Evolutionary conservation across 371 early-diverging fungal genomes (phyloP).

Genomic region (Dinochytrium kinnereticum): DNA sequence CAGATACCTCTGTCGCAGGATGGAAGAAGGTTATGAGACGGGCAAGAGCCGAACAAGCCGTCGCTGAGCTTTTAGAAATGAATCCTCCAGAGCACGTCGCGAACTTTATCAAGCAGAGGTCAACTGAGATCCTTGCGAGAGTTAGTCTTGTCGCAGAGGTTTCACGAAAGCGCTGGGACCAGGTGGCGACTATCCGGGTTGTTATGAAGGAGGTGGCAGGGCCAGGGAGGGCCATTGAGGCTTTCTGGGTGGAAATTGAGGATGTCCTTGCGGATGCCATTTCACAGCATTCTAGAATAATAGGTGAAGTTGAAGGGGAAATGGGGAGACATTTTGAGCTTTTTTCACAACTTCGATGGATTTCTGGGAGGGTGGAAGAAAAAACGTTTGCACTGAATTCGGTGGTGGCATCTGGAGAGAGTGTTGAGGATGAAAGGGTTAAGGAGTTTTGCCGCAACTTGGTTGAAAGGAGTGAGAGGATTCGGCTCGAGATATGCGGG

Average conservation of each 20-base stretch:
- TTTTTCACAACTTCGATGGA: neutral
- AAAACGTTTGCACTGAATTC: neutral
- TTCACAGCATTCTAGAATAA: neutral
- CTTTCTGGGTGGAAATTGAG: neutral
- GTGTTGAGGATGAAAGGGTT: neutral
- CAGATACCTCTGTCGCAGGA: constrained; percentile 3
- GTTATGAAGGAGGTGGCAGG: constrained; percentile 3
- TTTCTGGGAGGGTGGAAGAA: neutral
- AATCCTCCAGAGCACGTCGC: neutral
- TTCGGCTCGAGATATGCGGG: too few relatives aligned
- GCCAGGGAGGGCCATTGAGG: neutral
- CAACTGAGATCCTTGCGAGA: neutral
- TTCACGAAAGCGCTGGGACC: constrained; percentile 11
- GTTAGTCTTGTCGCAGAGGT: neutral
- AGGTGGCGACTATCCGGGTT: neutral
- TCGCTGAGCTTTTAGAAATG: neutral
- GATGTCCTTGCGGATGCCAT: neutral
- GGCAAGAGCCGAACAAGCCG: constrained; percentile 15
- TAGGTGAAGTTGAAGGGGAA: neutral
- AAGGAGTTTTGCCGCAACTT: neutral
- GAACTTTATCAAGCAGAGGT: neutral
- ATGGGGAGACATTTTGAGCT: neutral
- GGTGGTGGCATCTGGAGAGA: neutral
- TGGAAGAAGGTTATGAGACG: constrained; percentile 15
- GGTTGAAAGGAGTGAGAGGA: neutral